These are phyloP conservation scores for Auriculariales sp. DNA, from an alignment of 768 basidiomycete genomes.

Conservation along the genomic window DNA sequence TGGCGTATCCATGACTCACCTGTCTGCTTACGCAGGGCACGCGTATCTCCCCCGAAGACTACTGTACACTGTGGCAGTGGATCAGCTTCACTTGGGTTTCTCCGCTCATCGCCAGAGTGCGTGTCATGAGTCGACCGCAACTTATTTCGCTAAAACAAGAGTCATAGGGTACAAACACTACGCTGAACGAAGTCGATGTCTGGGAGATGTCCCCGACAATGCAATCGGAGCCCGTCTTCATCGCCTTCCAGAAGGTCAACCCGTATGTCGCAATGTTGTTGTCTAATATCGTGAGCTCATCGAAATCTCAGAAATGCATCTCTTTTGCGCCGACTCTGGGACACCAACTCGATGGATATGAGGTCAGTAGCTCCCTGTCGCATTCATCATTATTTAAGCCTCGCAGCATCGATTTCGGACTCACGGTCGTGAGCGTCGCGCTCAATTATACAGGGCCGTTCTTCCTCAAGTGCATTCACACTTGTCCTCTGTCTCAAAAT, in stretches of 20 bases:
- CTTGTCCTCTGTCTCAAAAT: background rate
- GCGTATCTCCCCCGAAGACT: slow-evolving; percentile 59
- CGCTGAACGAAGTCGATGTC: slow-evolving; percentile 56
- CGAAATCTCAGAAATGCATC: slow-evolving; percentile 12
- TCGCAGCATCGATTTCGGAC: slow-evolving; percentile 41
- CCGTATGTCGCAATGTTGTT: slow-evolving; percentile 14
- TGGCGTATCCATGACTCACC: background rate
- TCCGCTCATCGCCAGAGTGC: no score
- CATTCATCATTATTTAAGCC: background rate
- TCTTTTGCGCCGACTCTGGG: slow-evolving; percentile 28
- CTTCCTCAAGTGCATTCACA: slow-evolving; percentile 53
- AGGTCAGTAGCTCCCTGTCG: slow-evolving; percentile 13
- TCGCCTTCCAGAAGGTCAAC: slow-evolving; percentile 25
- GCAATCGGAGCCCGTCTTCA: slow-evolving; percentile 51
- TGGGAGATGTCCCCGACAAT: slow-evolving; percentile 57
- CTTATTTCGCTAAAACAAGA: slow-evolving; percentile 17
- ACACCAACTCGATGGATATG: slow-evolving; percentile 32
- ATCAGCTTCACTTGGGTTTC: slow-evolving; percentile 52
- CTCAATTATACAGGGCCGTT: slow-evolving; percentile 75
- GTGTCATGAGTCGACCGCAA: background rate
- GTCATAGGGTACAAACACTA: slow-evolving; percentile 30
- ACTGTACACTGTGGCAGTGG: slow-evolving; percentile 59
- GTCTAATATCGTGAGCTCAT: background rate
- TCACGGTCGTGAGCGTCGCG: slow-evolving; percentile 54
- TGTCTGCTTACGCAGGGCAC: slow-evolving; percentile 24